A percentile compares a stretch with the other conserved stretches of the same genome.
Conservation (phyloP, 306 rosid species). For the Phaseolus lunatus region DNA sequence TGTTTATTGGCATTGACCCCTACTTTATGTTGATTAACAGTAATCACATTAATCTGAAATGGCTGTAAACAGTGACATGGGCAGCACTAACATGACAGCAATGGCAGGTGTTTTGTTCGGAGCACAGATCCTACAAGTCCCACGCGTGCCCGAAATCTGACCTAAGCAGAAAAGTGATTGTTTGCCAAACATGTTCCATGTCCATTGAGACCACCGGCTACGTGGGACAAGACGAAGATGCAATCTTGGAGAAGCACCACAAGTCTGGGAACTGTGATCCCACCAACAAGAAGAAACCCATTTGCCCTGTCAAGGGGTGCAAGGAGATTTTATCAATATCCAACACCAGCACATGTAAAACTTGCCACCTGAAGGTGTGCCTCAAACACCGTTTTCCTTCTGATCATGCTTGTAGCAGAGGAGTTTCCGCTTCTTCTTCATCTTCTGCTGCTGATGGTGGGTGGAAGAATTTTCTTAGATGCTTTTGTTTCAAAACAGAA, state of each 20-base stretch:
- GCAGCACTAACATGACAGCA: background rate
- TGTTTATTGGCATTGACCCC: no score
- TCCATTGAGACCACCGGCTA: slow-evolving; percentile 74
- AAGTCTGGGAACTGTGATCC: slow-evolving; percentile 81
- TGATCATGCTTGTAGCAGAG: slow-evolving; percentile 66
- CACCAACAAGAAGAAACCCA: slow-evolving; percentile 71
- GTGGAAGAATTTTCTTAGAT: slow-evolving; percentile 68
- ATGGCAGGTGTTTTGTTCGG: slow-evolving; percentile 76
- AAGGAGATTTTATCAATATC: slow-evolving; percentile 79
- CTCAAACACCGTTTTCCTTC: slow-evolving; percentile 90
- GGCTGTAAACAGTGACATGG: background rate
- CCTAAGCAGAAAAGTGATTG: slow-evolving; percentile 79
- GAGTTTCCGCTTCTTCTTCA: background rate
- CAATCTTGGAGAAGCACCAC: slow-evolving; percentile 60
- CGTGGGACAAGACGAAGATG: slow-evolving; percentile 53
- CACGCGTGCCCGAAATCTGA: slow-evolving; percentile 82
- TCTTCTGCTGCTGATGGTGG: slow-evolving; percentile 20
- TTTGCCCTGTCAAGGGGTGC: slow-evolving; percentile 77
- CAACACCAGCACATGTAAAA: slow-evolving; percentile 70
- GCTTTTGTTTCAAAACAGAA: slow-evolving; percentile 63
- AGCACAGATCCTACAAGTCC: slow-evolving; percentile 76
- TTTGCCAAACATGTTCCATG: slow-evolving; percentile 75
- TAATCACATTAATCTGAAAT: no score
- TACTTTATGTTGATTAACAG: no score
- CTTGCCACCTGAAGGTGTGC: slow-evolving; percentile 75